Evolutionary conservation across 208 protist species (phyloP).

Genomic region (Endotrypanum monterogeii): DNA sequence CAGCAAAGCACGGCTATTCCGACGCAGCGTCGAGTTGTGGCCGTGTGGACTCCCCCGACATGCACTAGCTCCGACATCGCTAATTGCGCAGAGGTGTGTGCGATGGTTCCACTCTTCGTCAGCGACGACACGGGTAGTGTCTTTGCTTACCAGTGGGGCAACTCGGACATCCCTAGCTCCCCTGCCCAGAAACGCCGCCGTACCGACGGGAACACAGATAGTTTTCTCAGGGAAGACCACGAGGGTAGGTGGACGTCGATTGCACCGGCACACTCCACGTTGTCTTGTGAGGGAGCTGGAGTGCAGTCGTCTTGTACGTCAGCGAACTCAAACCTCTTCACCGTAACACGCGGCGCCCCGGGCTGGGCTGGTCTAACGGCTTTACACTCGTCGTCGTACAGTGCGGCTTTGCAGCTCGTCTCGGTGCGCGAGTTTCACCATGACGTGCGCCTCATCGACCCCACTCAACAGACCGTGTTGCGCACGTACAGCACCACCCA

Average conservation of each 20-base stretch:
- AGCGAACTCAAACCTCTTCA: conserved; percentile 17
- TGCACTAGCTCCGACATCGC: neutral
- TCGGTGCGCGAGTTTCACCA: conserved; percentile 65
- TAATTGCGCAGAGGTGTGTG: neutral
- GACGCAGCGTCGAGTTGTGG: conserved; percentile 28
- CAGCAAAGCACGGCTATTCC: conserved; percentile 23
- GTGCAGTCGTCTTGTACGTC: neutral
- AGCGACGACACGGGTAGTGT: conserved; percentile 40
- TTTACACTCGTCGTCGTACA: neutral
- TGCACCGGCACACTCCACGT: conserved; percentile 7
- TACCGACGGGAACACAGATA: neutral
- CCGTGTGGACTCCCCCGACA: conserved; percentile 19
- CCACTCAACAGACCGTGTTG: conserved; percentile 34
- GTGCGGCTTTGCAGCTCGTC: conserved; percentile 26
- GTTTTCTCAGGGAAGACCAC: neutral
- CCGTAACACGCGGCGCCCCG: conserved; percentile 27
- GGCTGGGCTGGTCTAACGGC: conserved; percentile 58
- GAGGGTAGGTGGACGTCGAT: neutral
- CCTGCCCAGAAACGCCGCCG: conserved; percentile 4
- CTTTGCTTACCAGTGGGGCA: conserved; percentile 23
- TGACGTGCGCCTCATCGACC: conserved; percentile 72
- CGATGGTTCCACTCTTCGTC: conserved; percentile 15
- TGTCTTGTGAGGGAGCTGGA: conserved; percentile 11
- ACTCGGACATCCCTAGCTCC: neutral
- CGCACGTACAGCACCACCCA: conserved; percentile 71